phyloP scores from a whole-genome alignment of 2,329 filamentous ascomycete genomes.

The Hypoxylon sp. region DNA sequence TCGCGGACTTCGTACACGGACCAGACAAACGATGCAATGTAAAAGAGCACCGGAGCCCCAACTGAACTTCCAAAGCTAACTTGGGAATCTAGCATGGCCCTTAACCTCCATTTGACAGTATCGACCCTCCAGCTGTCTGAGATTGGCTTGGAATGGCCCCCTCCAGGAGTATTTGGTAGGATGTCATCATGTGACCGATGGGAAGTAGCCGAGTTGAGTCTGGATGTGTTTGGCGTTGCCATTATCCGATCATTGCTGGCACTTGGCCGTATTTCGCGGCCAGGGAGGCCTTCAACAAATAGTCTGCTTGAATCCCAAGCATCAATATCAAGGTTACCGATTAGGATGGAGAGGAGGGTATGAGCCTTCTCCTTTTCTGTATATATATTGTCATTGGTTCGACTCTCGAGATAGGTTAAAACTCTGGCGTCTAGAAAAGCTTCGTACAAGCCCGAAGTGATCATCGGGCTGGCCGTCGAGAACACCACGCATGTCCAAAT shows the following conservation, averaged over 20 bases:
- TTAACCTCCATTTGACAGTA: slow-evolving; percentile 3
- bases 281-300: slow-evolving; percentile 3
- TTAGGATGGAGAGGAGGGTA: slow-evolving; percentile 13
- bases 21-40: slow-evolving; percentile 20
- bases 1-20: slow-evolving; percentile 23
- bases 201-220: no score
- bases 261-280: background rate
- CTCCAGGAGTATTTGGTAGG: no score
- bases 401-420: slow-evolving; percentile 15
- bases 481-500: slow-evolving; percentile 22
- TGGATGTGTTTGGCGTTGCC: no score
- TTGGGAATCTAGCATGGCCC: slow-evolving; percentile 11
- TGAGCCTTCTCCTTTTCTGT: slow-evolving; percentile 13
- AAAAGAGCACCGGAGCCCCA: slow-evolving; percentile 16
- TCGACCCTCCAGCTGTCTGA: background rate
- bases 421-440: slow-evolving; percentile 25
- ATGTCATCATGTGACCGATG: no score
- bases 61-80: slow-evolving; percentile 14
- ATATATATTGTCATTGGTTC: slow-evolving; percentile 6
- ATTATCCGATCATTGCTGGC: background rate
- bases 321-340: slow-evolving; percentile 22
- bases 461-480: slow-evolving; percentile 11
- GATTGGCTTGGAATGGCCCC: no score
- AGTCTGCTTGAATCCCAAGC: slow-evolving; percentile 13
- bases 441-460: slow-evolving; percentile 21